phyloP scores from a whole-genome alignment of 2,329 filamentous ascomycete genomes.

The Trichoderma guizhouense region DNA sequence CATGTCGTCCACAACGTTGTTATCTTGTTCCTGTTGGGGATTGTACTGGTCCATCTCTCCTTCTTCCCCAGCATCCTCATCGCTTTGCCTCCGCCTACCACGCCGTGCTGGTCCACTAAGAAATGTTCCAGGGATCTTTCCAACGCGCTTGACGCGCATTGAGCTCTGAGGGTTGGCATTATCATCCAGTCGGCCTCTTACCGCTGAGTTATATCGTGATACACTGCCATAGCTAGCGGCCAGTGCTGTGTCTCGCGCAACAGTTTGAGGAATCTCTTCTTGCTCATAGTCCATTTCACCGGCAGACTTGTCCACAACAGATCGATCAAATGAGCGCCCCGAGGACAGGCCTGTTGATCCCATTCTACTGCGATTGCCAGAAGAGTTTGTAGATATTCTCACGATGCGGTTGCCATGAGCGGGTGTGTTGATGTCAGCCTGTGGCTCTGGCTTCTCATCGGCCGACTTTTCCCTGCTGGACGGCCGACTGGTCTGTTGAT shows the following conservation, averaged over 20 bases:
- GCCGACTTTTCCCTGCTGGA: slow-evolving; percentile 40
- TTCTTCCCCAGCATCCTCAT: slow-evolving; percentile 57
- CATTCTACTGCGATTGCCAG: slow-evolving; percentile 40
- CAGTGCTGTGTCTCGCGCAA: slow-evolving; percentile 42
- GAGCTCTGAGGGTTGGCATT: slow-evolving; percentile 67
- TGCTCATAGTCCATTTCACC: slow-evolving; percentile 43
- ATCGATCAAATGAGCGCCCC: slow-evolving; percentile 36
- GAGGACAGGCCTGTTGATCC: slow-evolving; percentile 38
- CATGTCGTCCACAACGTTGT: slow-evolving; percentile 38
- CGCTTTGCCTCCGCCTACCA: slow-evolving; percentile 65
- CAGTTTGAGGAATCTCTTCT: slow-evolving; percentile 49
- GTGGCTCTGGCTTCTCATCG: slow-evolving; percentile 38
- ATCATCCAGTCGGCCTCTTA: slow-evolving; percentile 55
- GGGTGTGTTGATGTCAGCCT: slow-evolving; percentile 52
- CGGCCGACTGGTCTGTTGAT: slow-evolving; percentile 36
- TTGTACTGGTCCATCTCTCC: slow-evolving; percentile 39
- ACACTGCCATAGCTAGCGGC: slow-evolving; percentile 50
- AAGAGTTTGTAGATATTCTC: slow-evolving; percentile 53
- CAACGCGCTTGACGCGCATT: slow-evolving; percentile 72
- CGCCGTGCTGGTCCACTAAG: slow-evolving; percentile 76
- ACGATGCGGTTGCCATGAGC: slow-evolving; percentile 50
- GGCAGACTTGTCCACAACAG: slow-evolving; percentile 32
- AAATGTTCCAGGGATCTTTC: slow-evolving; percentile 72
- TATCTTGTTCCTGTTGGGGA: slow-evolving; percentile 42
- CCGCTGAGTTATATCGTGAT: slow-evolving; percentile 52